Evolutionary conservation across 2,329 filamentous ascomycete species (phyloP), one percentile per base, ranked within the genome.

Genomic region (Davidsoniella neocaledoniae): DNA sequence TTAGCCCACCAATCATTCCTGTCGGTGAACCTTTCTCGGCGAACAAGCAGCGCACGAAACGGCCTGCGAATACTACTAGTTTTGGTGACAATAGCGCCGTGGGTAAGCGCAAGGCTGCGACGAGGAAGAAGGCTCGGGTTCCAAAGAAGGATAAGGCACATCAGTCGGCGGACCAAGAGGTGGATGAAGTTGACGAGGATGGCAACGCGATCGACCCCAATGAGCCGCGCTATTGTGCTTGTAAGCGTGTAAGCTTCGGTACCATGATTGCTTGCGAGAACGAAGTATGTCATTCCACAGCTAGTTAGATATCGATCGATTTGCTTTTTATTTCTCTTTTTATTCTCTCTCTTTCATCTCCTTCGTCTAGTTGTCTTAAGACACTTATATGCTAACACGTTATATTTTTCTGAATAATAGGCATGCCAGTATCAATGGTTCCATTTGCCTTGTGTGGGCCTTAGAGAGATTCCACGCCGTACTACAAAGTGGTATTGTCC

Each of bases 401-500:
- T 12, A 33, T 37, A 39, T n/a, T 37, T 7, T 21, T 21, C 4
- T 7, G 17, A n/a, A 37, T 43, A 16, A 55, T 58, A 73, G 66
- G 68, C 83, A 64, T 91, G 85, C 65, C 79, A 85, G 57, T 77
- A 78, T 55, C 83, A 90, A 63, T 91, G 85, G 85, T 91, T 90
- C 62, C 85, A 91, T 60, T 71, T 91, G 39, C 77, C 79, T 55
- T 91, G 85, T 58, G 81, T 91, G 5, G 78, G 73, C 4, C 68
- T 91, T 33, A 68, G 71, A 9, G 71, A 79, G 21, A 76, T 83
- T 53, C 83, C 84, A 9, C 74, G 79, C 2, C 71, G 82, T 16
- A 82, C 81, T 29, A 80, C 80, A 2, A 87, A 86, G 63, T 91
- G 85, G 85, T 91, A 86, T 58, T 91, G 85, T 62, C 83, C 83